Evolutionary conservation across 2,329 filamentous ascomycete genomes (phyloP).

Genomic region (Hymenoscyphus scutula): DNA sequence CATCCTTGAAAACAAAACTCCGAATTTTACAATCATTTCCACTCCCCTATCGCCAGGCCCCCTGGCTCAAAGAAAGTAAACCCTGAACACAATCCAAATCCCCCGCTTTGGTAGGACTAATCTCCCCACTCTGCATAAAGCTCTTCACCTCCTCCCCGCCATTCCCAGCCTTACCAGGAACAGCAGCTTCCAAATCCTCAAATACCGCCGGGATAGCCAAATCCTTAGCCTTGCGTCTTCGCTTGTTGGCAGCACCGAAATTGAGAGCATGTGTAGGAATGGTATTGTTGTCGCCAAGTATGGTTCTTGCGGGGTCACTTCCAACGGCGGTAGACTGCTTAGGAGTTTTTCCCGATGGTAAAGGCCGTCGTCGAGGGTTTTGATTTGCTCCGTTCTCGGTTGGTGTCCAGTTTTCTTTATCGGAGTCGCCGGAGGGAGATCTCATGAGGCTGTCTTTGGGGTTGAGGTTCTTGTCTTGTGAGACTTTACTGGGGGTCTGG

Average conservation of each 20-base stretch:
- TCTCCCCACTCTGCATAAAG: slow-evolving; percentile 64
- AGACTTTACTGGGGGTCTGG: slow-evolving; percentile 43
- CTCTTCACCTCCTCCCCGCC: slow-evolving; percentile 63
- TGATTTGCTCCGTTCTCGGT: slow-evolving; percentile 47
- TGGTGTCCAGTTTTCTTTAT: slow-evolving; percentile 89
- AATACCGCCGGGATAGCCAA: slow-evolving; percentile 47
- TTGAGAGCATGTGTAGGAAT: slow-evolving; percentile 28
- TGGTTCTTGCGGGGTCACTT: slow-evolving; percentile 17
- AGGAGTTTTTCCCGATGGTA: slow-evolving; percentile 32
- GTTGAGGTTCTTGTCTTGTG: slow-evolving; percentile 26
- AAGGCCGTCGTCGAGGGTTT: slow-evolving; percentile 37
- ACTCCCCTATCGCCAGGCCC: slow-evolving; percentile 66
- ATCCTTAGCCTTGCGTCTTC: slow-evolving; percentile 26
- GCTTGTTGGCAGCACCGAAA: slow-evolving; percentile 24
- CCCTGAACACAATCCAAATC: slow-evolving; percentile 89
- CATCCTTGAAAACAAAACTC: not conserved
- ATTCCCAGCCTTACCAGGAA: slow-evolving; percentile 1
- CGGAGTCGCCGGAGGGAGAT: slow-evolving; percentile 69
- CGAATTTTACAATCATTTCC: not conserved
- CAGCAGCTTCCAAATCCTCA: slow-evolving; percentile 45
- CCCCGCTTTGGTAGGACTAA: slow-evolving; percentile 68
- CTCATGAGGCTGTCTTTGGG: slow-evolving; percentile 40
- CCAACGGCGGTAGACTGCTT: slow-evolving; percentile 14
- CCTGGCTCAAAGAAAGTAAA: slow-evolving; percentile 84
- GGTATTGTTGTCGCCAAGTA: slow-evolving; percentile 32